Evolutionary conservation across 2,329 filamentous ascomycete genomes (phyloP).

Genomic region (Aspergillus sp.): DNA sequence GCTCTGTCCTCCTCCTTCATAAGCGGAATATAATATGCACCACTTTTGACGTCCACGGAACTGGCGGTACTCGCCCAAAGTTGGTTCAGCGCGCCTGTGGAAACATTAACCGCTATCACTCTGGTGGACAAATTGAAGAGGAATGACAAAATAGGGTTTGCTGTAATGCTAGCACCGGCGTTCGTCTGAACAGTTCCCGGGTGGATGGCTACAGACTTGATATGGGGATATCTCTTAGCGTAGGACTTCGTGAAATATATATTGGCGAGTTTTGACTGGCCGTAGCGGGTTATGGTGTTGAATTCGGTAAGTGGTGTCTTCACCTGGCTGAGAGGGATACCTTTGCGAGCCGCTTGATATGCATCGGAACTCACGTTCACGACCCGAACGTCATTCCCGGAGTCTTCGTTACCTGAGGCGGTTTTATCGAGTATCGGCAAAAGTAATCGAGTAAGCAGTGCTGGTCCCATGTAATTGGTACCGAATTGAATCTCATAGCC

Average conservation of each 20-base stretch:
- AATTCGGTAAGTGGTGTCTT: constrained; percentile 7
- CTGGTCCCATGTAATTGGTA: constrained; percentile 22
- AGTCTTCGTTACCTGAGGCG: background rate
- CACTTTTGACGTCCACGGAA: background rate
- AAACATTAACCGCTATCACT: background rate
- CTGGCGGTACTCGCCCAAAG: background rate
- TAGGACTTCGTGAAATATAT: constrained; percentile 7
- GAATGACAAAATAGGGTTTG: background rate
- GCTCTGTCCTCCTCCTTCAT: background rate
- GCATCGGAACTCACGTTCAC: constrained; percentile 16
- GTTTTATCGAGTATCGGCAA: constrained; percentile 14
- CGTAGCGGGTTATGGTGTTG: constrained; percentile 9
- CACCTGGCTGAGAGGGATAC: constrained; percentile 11
- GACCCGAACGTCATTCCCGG: constrained; percentile 11
- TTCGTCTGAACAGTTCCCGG: constrained; percentile 6
- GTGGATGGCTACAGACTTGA: constrained; percentile 5
- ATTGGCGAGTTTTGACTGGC: constrained; percentile 13
- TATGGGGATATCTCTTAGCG: constrained; percentile 3
- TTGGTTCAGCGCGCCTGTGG: background rate
- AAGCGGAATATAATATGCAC: background rate
- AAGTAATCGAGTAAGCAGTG: constrained; percentile 19
- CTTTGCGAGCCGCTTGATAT: constrained; percentile 8
- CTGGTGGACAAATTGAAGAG: background rate
- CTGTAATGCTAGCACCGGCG: background rate
- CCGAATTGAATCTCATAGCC: constrained; percentile 26